Evolutionary conservation across 2,329 filamentous ascomycete genomes (phyloP).

Genomic region (Fusarium protoensiforme): DNA sequence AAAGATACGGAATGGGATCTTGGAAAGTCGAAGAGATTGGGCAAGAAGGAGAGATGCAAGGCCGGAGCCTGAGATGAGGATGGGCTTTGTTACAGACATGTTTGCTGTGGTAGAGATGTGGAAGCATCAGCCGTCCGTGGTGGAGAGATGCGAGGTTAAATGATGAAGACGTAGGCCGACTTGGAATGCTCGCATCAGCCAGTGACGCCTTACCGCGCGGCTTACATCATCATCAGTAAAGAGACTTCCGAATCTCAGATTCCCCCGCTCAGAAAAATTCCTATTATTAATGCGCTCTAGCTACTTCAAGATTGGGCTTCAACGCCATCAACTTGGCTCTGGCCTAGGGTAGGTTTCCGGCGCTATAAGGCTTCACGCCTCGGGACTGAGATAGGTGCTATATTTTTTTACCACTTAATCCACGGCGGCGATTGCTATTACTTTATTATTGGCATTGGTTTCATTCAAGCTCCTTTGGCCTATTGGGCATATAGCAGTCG

Average conservation of each 20-base stretch:
- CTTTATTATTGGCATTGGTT: too few relatives aligned
- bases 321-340: not conserved
- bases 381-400: not conserved
- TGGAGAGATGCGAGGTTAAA: not conserved
- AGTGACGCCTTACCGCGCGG: not conserved
- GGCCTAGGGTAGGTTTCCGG: not conserved
- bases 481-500: too few relatives aligned
- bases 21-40: conserved; percentile 53
- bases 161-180: not conserved
- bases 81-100: conserved; percentile 43
- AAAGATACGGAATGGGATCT: conserved; percentile 65
- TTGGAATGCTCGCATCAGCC: not conserved
- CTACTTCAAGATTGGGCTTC: not conserved
- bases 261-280: not conserved
- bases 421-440: too few relatives aligned
- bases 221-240: not conserved
- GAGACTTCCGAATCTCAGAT: not conserved
- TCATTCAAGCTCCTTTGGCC: too few relatives aligned
- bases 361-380: not conserved
- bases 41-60: conserved; percentile 57
- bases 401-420: not conserved
- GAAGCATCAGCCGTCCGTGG: not conserved
- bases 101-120: not conserved
- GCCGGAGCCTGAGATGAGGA: conserved; percentile 59
- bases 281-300: not conserved